phyloP scores from a whole-genome alignment of 129 eudicot genomes.

The Calendula officinalis region DNA sequence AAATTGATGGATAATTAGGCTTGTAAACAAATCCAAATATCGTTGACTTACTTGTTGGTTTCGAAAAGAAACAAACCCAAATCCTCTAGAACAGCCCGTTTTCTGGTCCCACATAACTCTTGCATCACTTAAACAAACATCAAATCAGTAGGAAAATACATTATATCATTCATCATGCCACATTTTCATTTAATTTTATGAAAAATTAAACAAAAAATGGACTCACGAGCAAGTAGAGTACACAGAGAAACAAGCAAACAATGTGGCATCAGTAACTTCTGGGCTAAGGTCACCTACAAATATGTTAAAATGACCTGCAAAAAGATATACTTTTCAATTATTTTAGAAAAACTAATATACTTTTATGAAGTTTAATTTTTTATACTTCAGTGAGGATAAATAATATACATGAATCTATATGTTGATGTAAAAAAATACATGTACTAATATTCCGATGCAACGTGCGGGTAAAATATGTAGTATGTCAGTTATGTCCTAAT shows the following conservation, averaged over 20 bases:
- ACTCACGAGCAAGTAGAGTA: conserved; percentile 95
- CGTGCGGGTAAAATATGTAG: too few species aligned
- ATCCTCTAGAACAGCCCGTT: conserved; percentile 97
- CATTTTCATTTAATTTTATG: background rate
- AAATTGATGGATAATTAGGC: conserved; percentile 3
- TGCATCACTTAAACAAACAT: conserved; percentile 60
- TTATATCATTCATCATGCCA: too few species aligned
- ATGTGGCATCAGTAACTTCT: conserved; percentile 92
- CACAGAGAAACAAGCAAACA: conserved; percentile 84
- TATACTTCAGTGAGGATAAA: too few species aligned
- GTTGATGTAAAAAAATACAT: too few species aligned
- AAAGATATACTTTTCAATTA: background rate
- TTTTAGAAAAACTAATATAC: too few species aligned
- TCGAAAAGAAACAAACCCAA: conserved; percentile 96
- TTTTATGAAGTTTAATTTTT: too few species aligned
- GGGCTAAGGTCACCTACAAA: conserved; percentile 99
- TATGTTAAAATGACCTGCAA: conserved; percentile 79
- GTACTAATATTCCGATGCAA: too few species aligned
- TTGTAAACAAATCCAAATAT: too few species aligned
- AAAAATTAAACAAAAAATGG: background rate
- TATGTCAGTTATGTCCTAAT: too few species aligned
- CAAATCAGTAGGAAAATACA: conserved; percentile 8
- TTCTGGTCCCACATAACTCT: conserved; percentile 99
- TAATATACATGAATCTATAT: too few species aligned
- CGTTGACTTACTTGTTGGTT: conserved; percentile 83